These are phyloP conservation scores for Clavariopsis aquatica DNA, from an alignment of 495 filamentous ascomycete genomes.

Conservation along the genomic window DNA sequence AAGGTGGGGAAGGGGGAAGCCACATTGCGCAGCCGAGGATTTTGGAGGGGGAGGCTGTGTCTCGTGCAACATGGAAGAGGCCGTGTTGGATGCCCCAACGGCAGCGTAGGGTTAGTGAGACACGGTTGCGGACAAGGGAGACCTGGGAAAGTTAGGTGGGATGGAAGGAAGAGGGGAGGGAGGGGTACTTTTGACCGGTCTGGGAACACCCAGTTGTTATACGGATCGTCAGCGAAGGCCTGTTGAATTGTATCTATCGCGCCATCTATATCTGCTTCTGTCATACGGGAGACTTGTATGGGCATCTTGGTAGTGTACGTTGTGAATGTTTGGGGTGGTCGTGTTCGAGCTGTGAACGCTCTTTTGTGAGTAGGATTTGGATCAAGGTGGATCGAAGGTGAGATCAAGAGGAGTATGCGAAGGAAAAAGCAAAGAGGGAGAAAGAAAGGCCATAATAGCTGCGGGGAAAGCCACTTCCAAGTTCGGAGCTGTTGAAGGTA, in stretches of 20 bases:
- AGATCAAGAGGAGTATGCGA: no score
- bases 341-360: no score
- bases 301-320: slow-evolving; percentile 22
- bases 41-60: slow-evolving; percentile 43
- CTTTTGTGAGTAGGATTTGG: no score
- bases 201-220: slow-evolving; percentile 63
- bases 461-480: slow-evolving; percentile 2
- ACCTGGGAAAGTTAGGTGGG: slow-evolving; percentile 48
- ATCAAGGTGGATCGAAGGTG: no score
- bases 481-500: not conserved
- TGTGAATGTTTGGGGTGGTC: no score
- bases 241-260: slow-evolving; percentile 59
- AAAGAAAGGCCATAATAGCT: not conserved
- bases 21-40: slow-evolving; percentile 67
- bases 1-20: slow-evolving; percentile 54
- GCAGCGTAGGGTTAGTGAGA: slow-evolving; percentile 64
- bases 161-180: slow-evolving; percentile 2
- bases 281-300: slow-evolving; percentile 57
- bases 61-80: slow-evolving; percentile 65
- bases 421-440: not conserved
- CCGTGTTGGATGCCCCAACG: slow-evolving; percentile 63
- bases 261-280: slow-evolving; percentile 60
- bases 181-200: slow-evolving; percentile 52
- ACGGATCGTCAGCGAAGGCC: slow-evolving; percentile 67
- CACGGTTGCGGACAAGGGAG: slow-evolving; percentile 58